Conservation (phyloP, 2,329 filamentous ascomycete species). For the Nannizziopsis arthrosporioides region DNA sequence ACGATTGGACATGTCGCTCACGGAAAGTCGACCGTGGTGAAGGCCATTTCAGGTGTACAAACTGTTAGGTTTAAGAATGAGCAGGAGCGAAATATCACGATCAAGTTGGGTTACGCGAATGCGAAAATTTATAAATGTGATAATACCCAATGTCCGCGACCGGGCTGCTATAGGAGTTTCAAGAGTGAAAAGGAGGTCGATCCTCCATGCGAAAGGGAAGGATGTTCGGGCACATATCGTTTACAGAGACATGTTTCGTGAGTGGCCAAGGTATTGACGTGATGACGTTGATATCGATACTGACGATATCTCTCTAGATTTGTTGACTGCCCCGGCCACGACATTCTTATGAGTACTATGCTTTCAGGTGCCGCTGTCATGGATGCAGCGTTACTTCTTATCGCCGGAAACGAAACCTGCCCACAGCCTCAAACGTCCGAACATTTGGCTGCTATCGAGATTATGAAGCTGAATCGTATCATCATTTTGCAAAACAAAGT, state of each 20-base stretch:
- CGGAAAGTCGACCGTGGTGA: conserved; percentile 97
- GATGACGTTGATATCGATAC: neutral
- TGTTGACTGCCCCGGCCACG: conserved; percentile 97
- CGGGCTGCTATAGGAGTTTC: conserved; percentile 91
- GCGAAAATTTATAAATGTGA: conserved; percentile 99
- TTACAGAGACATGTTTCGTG: conserved; percentile 85
- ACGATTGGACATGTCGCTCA: conserved; percentile 98
- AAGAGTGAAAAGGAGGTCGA: conserved; percentile 99
- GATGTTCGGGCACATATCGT: conserved; percentile 76
- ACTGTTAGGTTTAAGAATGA: conserved; percentile 99
- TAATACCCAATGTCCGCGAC: conserved; percentile 77
- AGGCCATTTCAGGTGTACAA: conserved; percentile 97
- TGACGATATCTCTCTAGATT: conserved; percentile 47
- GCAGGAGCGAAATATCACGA: conserved; percentile 96
- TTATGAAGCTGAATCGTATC: conserved; percentile 99
- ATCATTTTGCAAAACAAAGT: conserved; percentile 99
- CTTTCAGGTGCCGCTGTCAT: conserved; percentile 98
- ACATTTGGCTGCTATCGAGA: conserved; percentile 97
- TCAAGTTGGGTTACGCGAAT: conserved; percentile 98
- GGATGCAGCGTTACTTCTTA: conserved; percentile 91
- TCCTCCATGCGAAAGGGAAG: conserved; percentile 86
- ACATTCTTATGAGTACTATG: conserved; percentile 99
- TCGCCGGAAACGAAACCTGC: conserved; percentile 96
- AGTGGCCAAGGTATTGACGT: conserved; percentile 28
- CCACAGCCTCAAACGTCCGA: conserved; percentile 97